phyloP scores from a whole-genome alignment of 352 stramenopile species.

The Globisporangium irregulare region DNA sequence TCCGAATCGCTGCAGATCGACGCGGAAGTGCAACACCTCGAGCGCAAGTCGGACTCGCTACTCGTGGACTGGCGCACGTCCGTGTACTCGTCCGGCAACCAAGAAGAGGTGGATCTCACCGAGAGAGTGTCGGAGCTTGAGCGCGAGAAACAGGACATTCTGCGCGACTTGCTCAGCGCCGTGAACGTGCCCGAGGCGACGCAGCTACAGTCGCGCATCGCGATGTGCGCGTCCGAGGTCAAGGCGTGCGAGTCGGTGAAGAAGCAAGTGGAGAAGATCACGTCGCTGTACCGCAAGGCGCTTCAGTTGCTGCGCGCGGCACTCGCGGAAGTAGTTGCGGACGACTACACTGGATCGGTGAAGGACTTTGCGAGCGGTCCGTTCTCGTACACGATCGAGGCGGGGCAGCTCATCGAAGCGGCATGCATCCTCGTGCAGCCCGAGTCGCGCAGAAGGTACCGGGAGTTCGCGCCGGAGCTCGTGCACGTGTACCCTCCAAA shows the following conservation, averaged over 20 bases:
- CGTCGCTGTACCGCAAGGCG: slow-evolving; percentile 54
- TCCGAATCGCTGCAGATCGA: slow-evolving; percentile 47
- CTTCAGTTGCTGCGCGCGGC: slow-evolving; percentile 65
- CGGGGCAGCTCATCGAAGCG: slow-evolving; percentile 60
- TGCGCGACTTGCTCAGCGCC: slow-evolving; percentile 41
- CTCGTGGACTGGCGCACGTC: slow-evolving; percentile 45
- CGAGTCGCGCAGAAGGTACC: slow-evolving; percentile 65
- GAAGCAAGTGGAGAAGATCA: slow-evolving; percentile 62
- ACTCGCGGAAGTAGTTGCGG: slow-evolving; percentile 57
- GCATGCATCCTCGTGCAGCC: slow-evolving; percentile 65
- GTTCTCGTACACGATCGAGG: slow-evolving; percentile 66
- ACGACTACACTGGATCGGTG: slow-evolving; percentile 59
- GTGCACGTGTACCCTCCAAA: slow-evolving; percentile 51
- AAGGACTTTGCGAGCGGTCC: slow-evolving; percentile 70
- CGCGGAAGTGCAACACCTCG: slow-evolving; percentile 51
- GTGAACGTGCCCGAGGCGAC: slow-evolving; percentile 49
- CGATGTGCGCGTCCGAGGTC: slow-evolving; percentile 68
- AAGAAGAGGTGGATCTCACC: slow-evolving; percentile 27
- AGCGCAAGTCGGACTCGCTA: slow-evolving; percentile 49
- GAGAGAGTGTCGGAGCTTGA: slow-evolving; percentile 46
- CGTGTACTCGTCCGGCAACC: slow-evolving; percentile 18
- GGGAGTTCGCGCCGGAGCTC: slow-evolving; percentile 43
- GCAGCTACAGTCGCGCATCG: slow-evolving; percentile 71
- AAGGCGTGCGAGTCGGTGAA: slow-evolving; percentile 67
- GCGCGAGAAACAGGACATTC: slow-evolving; percentile 56